Evolutionary conservation across 768 basidiomycete species (phyloP), one percentile per base, ranked within the genome.

Genomic region (Boletus eberwhitei): DNA sequence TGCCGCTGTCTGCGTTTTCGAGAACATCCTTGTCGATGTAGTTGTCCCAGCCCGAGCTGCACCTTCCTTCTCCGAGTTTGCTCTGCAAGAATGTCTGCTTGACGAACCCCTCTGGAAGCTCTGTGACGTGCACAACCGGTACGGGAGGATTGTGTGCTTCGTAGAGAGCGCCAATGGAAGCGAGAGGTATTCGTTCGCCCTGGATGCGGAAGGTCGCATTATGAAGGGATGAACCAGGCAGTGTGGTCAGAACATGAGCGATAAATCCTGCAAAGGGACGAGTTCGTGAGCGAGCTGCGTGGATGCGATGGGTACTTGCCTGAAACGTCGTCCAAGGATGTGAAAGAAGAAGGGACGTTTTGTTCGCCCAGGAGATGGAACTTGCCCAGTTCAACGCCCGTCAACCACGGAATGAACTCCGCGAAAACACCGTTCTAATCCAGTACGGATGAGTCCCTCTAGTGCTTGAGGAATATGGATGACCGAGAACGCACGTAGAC

Each of bases 31-130:
- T 62, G 54, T 66, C 64, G 29, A 37, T 36, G 26, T 44, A 62
- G 54, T 69, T 63, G 38, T 74, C 64, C 73, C 72, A 74, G 8
- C 73, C 73, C 7, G 70, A 62, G 50, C 72, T 74, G 14, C 60
- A 42, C 24, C 57, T 61, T n/a, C 73, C 73, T 36, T 68, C 54
- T 7, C 65, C 64, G 29, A 67, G 64, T 6, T 62, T 64, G 26
- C 26, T 40, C 52, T 74, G 73, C 35, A 74, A 22, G 50, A 63
- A 68, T 14, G 67, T 67, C 50, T 71, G 62, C 37, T 66, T 72
- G 49, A 46, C 50, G 47, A 62, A 68, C 17, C 61, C 69, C 36
- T 70, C 66, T 0, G 70, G 70, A 19, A 71, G 64, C 22, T 69
- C 55, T 8, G 56, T 50, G 48, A 70, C 59, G 19, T 61, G 64